Base-by-base conservation (phyloP, 305 asterid genomes). In the Solanum chacoense region DNA sequence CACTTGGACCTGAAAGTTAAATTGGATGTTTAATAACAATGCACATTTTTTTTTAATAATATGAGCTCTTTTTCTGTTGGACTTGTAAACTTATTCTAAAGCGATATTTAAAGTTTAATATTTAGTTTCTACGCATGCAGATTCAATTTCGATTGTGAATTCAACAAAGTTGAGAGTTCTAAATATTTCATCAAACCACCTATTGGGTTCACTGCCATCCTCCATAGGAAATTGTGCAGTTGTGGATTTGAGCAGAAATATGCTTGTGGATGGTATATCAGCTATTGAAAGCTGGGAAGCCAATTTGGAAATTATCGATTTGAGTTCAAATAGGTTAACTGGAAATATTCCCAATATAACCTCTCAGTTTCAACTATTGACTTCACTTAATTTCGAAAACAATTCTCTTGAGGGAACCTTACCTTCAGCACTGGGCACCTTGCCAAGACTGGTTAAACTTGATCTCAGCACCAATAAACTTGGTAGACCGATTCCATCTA, bases 381-480 rank as follows among this genome's bases (percentile, higher is more conserved):
- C 93, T 22, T 85, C 63, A 59, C 89, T 97, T 89, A 93, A 92
- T 90, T 84, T 96, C 67, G 85, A 94, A 88, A 94, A 95, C 94
- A 97, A 96, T 93, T 94, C 94, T 88, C 69, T 97, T 63, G 94
- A 88, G 59, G 98, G 98, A 38, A 85, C 84, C 71, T 91, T 97
- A 90, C 97, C 98, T 88, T 34, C 87, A 20, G 88, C 87, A 59
- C 90, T 94, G 42, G 98, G 93, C 50, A 84, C 91, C 74, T 91
- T 84, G 87, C 90, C 94, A 12, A 94, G 91, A 90, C 92, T 96
- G 88, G 86, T 67, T 75, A 88, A 91, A 71, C 81, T 97, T 80
- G 98, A 97, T 91, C 94, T 96, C 80, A 97, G 98, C 93, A 91
- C 94, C 89, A 97, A 97, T 94, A 87, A 88, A 85, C 91, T 97